Evolutionary conservation across 1,139 yeast species (phyloP), one percentile per base, ranked within the genome.

Genomic region (Sugiyamaella novakii): DNA sequence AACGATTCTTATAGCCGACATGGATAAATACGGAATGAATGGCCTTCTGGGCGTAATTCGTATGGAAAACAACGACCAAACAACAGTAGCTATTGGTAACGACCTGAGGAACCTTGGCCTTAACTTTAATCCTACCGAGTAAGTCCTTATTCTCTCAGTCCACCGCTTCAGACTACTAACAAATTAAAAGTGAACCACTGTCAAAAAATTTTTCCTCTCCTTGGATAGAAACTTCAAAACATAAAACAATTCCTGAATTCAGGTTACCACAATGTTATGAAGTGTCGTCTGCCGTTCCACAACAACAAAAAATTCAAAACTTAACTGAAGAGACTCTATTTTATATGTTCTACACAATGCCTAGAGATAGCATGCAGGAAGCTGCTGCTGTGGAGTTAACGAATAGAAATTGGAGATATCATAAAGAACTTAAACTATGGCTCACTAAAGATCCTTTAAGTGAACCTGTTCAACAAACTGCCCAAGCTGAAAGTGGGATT

Each of bases 391-490:
- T 92, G 52, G 98, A 92, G 66, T 77, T 94, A 60, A 74, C 77
- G 35, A 83, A 83, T 53, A 78, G 98, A 59, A 92, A 91, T 69
- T 94, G 99, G 99, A 79, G 98, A 57, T 94, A 87, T 63, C 98
- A 94, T 69, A 92, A 91, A 69, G 96, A 88, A 55, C 78, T 92
- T 51, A 95, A 91, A 69, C 89, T 94, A 43, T 94, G 98, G 98
- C 73, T 94, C 53, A 92, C 98, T 12, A 94, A 92, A 68, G 97
- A 91, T 62, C 87, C 96, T 34, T 80, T 82, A 60, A 83, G 84
- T 55, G 98, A 92, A 65, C 97, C 98, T 0, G 80, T 87, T 12
- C 84, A 84, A 58, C 89, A 88, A 49, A 81, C 88, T 25, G 85
- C 83, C 47, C 87, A 86, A 55, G 89, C 92, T 44, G 98, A 94